A percentile compares a stretch with the other conserved stretches of the same genome.
phyloP scores from a whole-genome alignment of 169 alveolate species.

The Plasmodium fragile region DNA sequence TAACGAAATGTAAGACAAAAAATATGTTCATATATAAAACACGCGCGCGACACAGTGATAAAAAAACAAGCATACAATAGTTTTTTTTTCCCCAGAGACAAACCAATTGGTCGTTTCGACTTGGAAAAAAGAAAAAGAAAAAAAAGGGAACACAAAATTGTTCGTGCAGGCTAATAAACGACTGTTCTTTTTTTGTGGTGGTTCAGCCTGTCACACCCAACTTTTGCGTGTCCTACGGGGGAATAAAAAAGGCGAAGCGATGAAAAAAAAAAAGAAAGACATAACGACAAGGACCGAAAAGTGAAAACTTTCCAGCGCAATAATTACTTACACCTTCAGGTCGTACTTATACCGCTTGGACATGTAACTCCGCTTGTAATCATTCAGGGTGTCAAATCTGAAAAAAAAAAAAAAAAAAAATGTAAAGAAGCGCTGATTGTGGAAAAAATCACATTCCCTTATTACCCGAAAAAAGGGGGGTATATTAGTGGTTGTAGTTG shows the following conservation, averaged over 20 bases:
- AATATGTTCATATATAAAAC: not conserved
- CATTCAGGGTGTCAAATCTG: conserved; percentile 67
- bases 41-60: not conserved
- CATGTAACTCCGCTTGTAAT: conserved; percentile 45
- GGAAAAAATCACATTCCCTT: not conserved
- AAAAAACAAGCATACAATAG: not conserved
- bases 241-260: not conserved
- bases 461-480: not conserved
- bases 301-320: not conserved
- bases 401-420: conserved; percentile 2
- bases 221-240: conserved; percentile 45
- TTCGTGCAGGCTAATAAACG: not conserved
- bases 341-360: conserved; percentile 62
- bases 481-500: not conserved
- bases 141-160: not conserved
- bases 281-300: not conserved
- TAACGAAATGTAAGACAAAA: not conserved
- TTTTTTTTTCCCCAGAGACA: not conserved
- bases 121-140: not conserved
- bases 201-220: conserved; percentile 11
- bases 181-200: not conserved
- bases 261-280: not conserved
- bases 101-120: not conserved
- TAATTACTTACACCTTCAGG: conserved; percentile 14
- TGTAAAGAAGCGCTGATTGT: not conserved